Evolutionary conservation across 345 rosid genomes (phyloP).

Genomic region (Sonneratia alba): DNA sequence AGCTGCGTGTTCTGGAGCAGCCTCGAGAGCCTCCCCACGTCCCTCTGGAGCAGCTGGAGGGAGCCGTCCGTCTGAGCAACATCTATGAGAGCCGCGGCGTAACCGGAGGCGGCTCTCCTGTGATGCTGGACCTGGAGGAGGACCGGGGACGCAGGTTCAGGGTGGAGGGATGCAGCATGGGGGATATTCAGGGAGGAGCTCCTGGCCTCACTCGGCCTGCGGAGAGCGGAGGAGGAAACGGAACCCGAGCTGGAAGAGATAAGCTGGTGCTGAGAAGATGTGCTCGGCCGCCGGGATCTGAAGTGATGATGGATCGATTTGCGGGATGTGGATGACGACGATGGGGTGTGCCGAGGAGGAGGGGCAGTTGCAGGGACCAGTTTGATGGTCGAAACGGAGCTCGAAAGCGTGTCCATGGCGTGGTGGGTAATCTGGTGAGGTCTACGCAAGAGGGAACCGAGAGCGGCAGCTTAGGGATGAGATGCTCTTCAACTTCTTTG

Average conservation of each 20-base stretch:
- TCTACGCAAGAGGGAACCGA: background rate
- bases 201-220: background rate
- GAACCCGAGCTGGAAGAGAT: background rate
- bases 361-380: slow-evolving; percentile 24
- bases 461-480: background rate
- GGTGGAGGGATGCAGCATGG: slow-evolving; percentile 11
- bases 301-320: slow-evolving; percentile 9
- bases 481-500: background rate
- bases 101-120: slow-evolving; percentile 49
- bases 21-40: slow-evolving; percentile 32
- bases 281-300: slow-evolving; percentile 19
- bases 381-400: slow-evolving; percentile 33
- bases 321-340: slow-evolving; percentile 8
- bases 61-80: slow-evolving; percentile 38
- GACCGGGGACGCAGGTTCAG: background rate
- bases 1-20: slow-evolving; percentile 17
- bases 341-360: slow-evolving; percentile 13
- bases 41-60: slow-evolving; percentile 31
- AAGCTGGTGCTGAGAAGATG: slow-evolving; percentile 13
- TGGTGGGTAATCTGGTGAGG: background rate
- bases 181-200: slow-evolving; percentile 12
- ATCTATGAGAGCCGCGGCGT: slow-evolving; percentile 66
- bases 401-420: slow-evolving; percentile 55
- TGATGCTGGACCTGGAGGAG: slow-evolving; percentile 20
- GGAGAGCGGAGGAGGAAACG: background rate